These are phyloP conservation scores for Ilex aquifolium DNA, from an alignment of 257 asterid genomes.

Conservation along the genomic window DNA sequence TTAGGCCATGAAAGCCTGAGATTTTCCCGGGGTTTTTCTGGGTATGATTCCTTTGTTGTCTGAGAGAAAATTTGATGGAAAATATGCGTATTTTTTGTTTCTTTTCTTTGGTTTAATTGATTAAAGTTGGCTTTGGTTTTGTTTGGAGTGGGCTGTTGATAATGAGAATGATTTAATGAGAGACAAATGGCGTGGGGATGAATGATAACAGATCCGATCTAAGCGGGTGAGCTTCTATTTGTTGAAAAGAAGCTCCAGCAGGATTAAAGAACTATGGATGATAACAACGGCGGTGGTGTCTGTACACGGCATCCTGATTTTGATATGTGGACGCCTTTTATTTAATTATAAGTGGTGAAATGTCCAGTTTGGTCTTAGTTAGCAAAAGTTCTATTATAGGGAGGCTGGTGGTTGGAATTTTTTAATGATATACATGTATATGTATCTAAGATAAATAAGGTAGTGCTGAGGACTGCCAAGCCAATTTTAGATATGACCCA, in stretches of 20 bases:
- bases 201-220: constrained; percentile 50
- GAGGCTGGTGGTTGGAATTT: too few species aligned
- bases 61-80: not conserved
- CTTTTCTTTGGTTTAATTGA: not conserved
- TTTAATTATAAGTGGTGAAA: too few species aligned
- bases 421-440: too few species aligned
- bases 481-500: too few species aligned
- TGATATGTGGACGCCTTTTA: too few species aligned
- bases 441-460: too few species aligned
- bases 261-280: not conserved
- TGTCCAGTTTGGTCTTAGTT: too few species aligned
- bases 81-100: not conserved
- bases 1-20: constrained; percentile 32
- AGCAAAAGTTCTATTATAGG: too few species aligned
- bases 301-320: too few species aligned
- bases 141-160: constrained; percentile 21
- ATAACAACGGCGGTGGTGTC: too few species aligned
- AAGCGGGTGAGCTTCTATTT: constrained; percentile 35
- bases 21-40: constrained; percentile 4
- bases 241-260: not conserved
- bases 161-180: constrained; percentile 18
- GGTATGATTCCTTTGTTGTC: constrained; percentile 9
- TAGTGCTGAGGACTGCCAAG: too few species aligned
- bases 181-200: constrained; percentile 12
- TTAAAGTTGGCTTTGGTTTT: constrained; percentile 9